Base-by-base conservation (phyloP, 164 flowering plant species). In the Houttuynia cordata region DNA sequence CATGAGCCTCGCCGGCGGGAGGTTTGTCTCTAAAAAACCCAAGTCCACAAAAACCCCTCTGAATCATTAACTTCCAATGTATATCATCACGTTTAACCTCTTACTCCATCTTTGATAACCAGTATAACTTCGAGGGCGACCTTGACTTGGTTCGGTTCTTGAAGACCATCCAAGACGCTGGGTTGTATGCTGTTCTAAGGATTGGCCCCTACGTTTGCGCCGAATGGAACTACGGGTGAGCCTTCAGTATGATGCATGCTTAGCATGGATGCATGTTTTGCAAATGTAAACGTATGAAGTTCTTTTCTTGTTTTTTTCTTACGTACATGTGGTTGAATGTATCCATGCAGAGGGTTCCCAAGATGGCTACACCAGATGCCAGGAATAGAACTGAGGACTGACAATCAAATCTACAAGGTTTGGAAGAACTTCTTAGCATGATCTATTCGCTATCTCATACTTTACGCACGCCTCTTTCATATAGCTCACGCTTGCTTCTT, bases 161-260 rank as follows among this genome's bases (percentile, higher is more conserved):
- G 30, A 78, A 83, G 71, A 75, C 79, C 3, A 41, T 86, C 42
- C 81, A 81, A 55, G 74, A 73, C 12, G 86, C 68, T 10, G 91
- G 93, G 1, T 64, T 89, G 7, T 82, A 84, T 64, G 73, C 72
- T 0, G 63, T 84, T 60, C 80, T 86, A 37, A 81, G 91, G 0
- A 84, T 84, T 51, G 91, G 91, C 22, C 93, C 96, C 0, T 84
- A 83, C 66, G 83, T 78, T 47, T 81, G 89, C 68, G 91, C 83
- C 20, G 91, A 89, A 67, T 88, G 96, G 96, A 86, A 76, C 40
- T 88, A 84, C 57, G 92, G 91, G 91, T 84, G n/a, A n/a, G n/a
- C n/a, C n/a, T n/a, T n/a, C 37, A 30, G 37, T 30, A 30, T n/a
- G n/a, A n/a, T n/a, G n/a, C n/a, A n/a, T n/a, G n/a, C n/a, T n/a